Conservation (phyloP, 2,329 filamentous ascomycete genomes). For the Fonsecaea erecta region DNA sequence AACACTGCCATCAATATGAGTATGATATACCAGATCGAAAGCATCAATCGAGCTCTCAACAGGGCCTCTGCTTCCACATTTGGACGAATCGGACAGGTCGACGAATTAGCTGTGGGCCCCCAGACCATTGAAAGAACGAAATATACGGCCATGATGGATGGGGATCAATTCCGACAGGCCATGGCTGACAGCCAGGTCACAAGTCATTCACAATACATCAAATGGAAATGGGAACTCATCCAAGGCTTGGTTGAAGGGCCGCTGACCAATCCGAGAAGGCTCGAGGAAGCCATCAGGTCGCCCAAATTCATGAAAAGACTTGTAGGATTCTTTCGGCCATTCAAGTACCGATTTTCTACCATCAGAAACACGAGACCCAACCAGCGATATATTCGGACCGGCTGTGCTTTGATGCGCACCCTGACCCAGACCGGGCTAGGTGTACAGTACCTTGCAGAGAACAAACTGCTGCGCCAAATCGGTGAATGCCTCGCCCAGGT, state of each 20-base stretch:
- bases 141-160: slow-evolving; percentile 66
- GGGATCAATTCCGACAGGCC: slow-evolving; percentile 64
- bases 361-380: slow-evolving; percentile 88
- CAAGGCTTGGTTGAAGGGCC: slow-evolving; percentile 90
- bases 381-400: slow-evolving; percentile 89
- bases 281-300: slow-evolving; percentile 91
- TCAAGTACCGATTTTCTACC: slow-evolving; percentile 94
- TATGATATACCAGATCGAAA: slow-evolving; percentile 97
- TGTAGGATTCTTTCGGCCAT: slow-evolving; percentile 92
- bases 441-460: slow-evolving; percentile 81
- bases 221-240: slow-evolving; percentile 98
- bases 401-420: slow-evolving; percentile 84
- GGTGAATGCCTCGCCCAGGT: slow-evolving; percentile 95
- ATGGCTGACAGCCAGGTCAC: slow-evolving; percentile 79
- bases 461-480: slow-evolving; percentile 90
- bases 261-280: slow-evolving; percentile 82
- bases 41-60: slow-evolving; percentile 90
- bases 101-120: slow-evolving; percentile 37
- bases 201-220: slow-evolving; percentile 84
- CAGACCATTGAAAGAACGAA: slow-evolving; percentile 59
- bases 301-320: slow-evolving; percentile 96
- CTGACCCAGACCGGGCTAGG: slow-evolving; percentile 86
- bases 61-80: slow-evolving; percentile 55
- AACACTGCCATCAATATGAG: slow-evolving; percentile 80
- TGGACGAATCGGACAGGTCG: slow-evolving; percentile 48